Evolutionary conservation across 768 basidiomycete species (phyloP).

Genomic region (Lactarius hatsudake): DNA sequence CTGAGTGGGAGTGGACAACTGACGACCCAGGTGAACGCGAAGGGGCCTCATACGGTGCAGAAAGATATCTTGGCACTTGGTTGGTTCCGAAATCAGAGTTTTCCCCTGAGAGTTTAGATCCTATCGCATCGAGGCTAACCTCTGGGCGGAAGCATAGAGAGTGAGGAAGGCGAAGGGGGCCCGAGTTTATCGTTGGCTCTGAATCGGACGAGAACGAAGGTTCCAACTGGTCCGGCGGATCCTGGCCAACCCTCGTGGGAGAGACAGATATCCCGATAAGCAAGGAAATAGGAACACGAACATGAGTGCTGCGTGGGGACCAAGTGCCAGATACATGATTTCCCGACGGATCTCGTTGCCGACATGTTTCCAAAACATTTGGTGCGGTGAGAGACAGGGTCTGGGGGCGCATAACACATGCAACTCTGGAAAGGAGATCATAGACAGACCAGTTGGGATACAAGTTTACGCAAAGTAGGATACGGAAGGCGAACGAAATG

Average conservation of each 20-base stretch:
- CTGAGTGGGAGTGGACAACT: neutral
- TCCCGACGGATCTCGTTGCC: neutral
- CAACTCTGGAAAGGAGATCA: slow-evolving; percentile 18
- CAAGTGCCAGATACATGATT: too few relatives aligned
- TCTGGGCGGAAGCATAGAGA: neutral
- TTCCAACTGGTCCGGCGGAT: neutral
- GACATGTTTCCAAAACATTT: neutral
- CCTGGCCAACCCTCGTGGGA: neutral
- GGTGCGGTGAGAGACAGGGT: neutral
- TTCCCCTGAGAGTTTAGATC: neutral
- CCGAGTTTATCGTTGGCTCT: neutral
- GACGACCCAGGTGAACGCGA: neutral
- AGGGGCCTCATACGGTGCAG: neutral
- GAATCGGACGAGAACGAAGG: neutral
- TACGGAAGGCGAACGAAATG: slow-evolving; percentile 24
- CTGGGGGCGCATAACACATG: neutral
- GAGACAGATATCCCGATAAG: neutral
- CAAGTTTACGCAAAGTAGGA: slow-evolving; percentile 16
- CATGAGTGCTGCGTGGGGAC: neutral
- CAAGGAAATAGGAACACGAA: slow-evolving; percentile 3
- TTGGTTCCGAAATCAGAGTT: neutral
- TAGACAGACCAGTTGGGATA: slow-evolving; percentile 14
- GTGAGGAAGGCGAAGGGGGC: neutral
- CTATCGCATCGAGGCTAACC: neutral
- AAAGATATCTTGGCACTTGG: neutral